These are phyloP conservation scores for Neonectria coccinea DNA, from an alignment of 2,329 filamentous ascomycete species.

Conservation along the genomic window DNA sequence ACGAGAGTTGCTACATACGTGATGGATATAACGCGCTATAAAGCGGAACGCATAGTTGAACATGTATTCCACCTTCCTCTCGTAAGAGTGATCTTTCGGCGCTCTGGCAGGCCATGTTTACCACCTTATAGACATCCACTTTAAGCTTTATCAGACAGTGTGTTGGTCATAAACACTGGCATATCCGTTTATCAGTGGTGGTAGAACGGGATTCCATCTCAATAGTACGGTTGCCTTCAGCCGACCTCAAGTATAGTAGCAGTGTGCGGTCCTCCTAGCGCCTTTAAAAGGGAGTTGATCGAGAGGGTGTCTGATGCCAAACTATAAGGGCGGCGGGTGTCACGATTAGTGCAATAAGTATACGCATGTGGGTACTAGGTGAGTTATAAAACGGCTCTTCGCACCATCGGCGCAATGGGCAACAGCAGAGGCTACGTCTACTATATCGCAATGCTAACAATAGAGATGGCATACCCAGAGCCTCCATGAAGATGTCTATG, in stretches of 20 bases:
- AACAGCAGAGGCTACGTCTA: neutral
- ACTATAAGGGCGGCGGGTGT: neutral
- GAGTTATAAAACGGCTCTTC: no score
- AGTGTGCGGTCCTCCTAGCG: no score
- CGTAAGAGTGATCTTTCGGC: no score
- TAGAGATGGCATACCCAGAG: neutral
- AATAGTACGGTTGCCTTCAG: neutral
- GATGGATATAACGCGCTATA: neutral
- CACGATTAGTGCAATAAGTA: neutral
- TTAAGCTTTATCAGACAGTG: neutral
- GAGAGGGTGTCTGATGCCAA: neutral
- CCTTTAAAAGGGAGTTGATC: neutral
- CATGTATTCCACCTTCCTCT: neutral
- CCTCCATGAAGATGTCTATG: neutral
- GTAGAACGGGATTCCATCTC: neutral
- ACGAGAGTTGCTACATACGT: neutral
- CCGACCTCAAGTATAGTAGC: neutral
- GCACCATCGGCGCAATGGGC: neutral
- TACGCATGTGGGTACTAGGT: neutral
- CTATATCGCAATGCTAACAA: neutral
- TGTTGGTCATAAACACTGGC: neutral
- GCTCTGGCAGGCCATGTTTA: no score
- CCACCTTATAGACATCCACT: neutral
- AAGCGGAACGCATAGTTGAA: no score
- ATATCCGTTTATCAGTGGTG: neutral